phyloP scores from a whole-genome alignment of 106 monocot species.

The Dioscorea zingiberensis region DNA sequence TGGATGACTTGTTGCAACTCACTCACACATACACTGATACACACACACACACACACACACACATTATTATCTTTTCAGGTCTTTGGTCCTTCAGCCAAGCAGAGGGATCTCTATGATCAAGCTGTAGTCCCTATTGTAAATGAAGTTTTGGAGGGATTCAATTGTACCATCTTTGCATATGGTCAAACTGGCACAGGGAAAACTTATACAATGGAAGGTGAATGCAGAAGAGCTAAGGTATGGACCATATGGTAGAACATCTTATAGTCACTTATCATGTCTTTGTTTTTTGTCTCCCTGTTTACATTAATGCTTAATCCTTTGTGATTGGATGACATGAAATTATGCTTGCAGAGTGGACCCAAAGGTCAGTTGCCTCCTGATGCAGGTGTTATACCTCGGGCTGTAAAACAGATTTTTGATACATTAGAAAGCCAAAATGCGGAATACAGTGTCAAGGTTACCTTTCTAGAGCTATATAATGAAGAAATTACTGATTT shows the following conservation, averaged over 20 bases:
- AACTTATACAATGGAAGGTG: conserved; percentile 99
- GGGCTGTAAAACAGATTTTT: conserved; percentile 98
- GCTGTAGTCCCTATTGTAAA: conserved; percentile 96
- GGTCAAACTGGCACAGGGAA: conserved; percentile 98
- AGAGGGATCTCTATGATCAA: conserved; percentile 88
- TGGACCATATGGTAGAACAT: conserved; percentile 1
- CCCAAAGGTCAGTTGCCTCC: conserved; percentile 65
- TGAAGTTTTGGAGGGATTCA: conserved; percentile 96
- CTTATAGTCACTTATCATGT: no score
- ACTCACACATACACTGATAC: no score
- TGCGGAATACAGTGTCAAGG: conserved; percentile 97
- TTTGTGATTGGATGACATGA: not conserved
- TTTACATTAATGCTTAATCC: no score
- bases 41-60: no score
- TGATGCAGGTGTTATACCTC: conserved; percentile 93
- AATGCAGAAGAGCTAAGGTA: conserved; percentile 79
- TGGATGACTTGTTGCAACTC: no score
- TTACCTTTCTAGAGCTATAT: conserved; percentile 95
- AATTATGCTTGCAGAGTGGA: conserved; percentile 48
- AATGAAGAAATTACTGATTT: conserved; percentile 99
- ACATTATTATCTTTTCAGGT: conserved; percentile 34
- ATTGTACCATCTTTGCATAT: conserved; percentile 99
- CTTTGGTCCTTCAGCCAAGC: conserved; percentile 84
- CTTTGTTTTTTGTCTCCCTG: no score
- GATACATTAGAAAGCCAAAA: conserved; percentile 93